Evolutionary conservation across 2,329 filamentous ascomycete genomes (phyloP).

Genomic region (Beauveria pseudobassiana): DNA sequence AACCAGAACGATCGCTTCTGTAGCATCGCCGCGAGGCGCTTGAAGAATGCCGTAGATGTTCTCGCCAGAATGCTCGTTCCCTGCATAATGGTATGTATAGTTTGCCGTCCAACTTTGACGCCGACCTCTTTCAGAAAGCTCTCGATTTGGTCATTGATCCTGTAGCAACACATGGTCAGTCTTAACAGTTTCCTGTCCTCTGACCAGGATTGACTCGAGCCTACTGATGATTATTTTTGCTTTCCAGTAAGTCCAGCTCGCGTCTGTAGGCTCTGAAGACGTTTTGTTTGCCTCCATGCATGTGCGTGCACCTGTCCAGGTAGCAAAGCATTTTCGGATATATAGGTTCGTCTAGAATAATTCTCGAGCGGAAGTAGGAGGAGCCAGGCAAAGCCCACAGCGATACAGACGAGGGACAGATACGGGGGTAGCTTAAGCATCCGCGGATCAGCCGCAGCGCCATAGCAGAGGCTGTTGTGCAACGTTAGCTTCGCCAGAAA

Average conservation of each 20-base stretch:
- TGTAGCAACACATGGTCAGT: conserved; percentile 19
- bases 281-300: too few species aligned
- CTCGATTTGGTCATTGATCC: conserved; percentile 63
- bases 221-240: conserved; percentile 46
- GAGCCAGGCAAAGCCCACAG: conserved; percentile 83
- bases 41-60: conserved; percentile 93
- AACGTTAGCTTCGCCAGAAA: not conserved
- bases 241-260: conserved; percentile 62
- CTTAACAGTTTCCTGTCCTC: not conserved
- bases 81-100: conserved; percentile 77
- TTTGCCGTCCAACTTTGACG: conserved; percentile 80
- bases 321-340: conserved; percentile 92
- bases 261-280: conserved; percentile 84
- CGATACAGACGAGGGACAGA: conserved; percentile 74
- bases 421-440: conserved; percentile 80
- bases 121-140: conserved; percentile 71
- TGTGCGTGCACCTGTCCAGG: conserved; percentile 97
- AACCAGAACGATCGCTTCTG: conserved; percentile 89
- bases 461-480: conserved; percentile 47
- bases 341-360: conserved; percentile 88
- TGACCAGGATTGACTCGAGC: conserved; percentile 12
- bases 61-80: conserved; percentile 66
- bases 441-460: conserved; percentile 71
- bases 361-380: conserved; percentile 82
- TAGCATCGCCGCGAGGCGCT: conserved; percentile 89